Conservation (phyloP, 106 monocot species). For the Dioscorea alata region DNA sequence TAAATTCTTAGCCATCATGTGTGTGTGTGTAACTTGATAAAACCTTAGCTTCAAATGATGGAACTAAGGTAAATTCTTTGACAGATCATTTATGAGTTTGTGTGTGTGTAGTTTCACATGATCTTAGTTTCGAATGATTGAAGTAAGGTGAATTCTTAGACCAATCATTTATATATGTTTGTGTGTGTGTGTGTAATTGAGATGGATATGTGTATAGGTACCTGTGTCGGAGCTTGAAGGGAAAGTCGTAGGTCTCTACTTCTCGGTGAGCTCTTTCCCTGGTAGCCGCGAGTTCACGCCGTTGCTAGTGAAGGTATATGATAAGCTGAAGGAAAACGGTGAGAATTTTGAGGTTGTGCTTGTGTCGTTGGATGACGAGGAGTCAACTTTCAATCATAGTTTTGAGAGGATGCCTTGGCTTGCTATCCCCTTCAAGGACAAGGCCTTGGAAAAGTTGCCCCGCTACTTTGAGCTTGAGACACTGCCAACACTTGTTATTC, state of each 20-base stretch:
- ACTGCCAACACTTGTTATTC: conserved; percentile 49
- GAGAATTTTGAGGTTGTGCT: conserved; percentile 66
- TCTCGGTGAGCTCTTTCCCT: conserved; percentile 20
- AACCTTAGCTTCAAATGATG: too few species aligned
- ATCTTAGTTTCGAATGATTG: background rate
- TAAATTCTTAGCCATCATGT: too few species aligned
- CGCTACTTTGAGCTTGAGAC: conserved; percentile 55
- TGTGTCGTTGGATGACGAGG: conserved; percentile 44
- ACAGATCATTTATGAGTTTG: too few species aligned
- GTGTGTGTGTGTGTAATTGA: background rate
- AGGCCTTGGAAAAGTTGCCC: conserved; percentile 29
- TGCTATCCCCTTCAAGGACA: conserved; percentile 60
- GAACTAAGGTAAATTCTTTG: too few species aligned
- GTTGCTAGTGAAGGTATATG: conserved; percentile 34
- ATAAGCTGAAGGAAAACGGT: conserved; percentile 50
- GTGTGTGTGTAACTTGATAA: too few species aligned
- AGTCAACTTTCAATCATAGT: conserved; percentile 20
- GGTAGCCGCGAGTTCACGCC: conserved; percentile 34
- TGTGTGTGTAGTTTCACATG: too few species aligned
- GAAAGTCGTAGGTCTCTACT: conserved; percentile 55
- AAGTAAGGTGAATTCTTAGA: background rate
- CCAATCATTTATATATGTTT: too few species aligned
- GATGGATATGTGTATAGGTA: conserved; percentile 28
- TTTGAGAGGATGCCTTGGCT: conserved; percentile 63
- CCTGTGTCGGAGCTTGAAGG: conserved; percentile 71